Base-by-base conservation (phyloP, 768 basidiomycete genomes). In the Trametes meyenii region DNA sequence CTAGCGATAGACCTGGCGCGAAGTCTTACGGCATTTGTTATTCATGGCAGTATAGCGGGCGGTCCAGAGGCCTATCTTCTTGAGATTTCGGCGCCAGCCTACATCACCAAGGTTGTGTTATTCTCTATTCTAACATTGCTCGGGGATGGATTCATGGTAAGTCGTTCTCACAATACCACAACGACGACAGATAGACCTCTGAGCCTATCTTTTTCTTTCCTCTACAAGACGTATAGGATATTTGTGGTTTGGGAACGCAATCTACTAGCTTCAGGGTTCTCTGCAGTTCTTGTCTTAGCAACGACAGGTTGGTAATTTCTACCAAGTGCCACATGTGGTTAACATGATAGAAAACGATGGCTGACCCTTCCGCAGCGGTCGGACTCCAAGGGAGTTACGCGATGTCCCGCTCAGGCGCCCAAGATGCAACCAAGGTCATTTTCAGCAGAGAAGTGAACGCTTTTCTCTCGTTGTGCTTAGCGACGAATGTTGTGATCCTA, bases 141-240 rank as follows among this genome's bases (percentile, higher is more conserved):
- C 7, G 46, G 46, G 16, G 46, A 49, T 49, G 16, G 46, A 24
- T 49, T 49, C 46, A 49, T 49, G 46, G 46, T 49, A 26, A 48
- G 14, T 6, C 29, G 8, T 33, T 8, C 29, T 33, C 29, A 8
- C 29, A 33, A 33, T 33, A 8, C 29, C 29, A 33, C 29, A 33
- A 33, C 29, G 29, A 8, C 8, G 29, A 8, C 8, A 33, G 29
- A 33, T 33, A 33, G 29, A 49, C 23, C 45, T 11, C 23, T 24
- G 26, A 49, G 13, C 17, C 4, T 40, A 14, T 13, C 39, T 40
- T 40, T n/a, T 40, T n/a, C 39, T 40, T 13, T 14, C 39, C 14
- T 12, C 12, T 12, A n/a, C 13, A 13, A 52, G 50, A 52, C 36
- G 13, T 52, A 52, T 11, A 35, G 50, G 19, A 52, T 39, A n/a